These are phyloP conservation scores for Saturnispora silvae DNA, from an alignment of 805 yeast species.

Conservation along the genomic window DNA sequence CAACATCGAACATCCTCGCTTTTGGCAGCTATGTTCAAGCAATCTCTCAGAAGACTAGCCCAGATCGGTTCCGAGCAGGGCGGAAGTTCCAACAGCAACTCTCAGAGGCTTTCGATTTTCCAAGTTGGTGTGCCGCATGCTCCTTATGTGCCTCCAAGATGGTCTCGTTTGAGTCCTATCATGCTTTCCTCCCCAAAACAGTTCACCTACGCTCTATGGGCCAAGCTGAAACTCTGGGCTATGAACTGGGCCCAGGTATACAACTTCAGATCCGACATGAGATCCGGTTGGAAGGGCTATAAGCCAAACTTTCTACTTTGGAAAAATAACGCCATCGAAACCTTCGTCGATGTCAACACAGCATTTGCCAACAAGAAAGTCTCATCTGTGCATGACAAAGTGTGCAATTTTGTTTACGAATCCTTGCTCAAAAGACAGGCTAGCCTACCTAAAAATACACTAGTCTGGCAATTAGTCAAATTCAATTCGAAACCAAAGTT, in stretches of 20 bases:
- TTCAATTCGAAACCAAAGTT: constrained; percentile 66
- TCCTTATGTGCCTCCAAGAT: constrained; percentile 42
- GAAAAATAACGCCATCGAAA: constrained; percentile 78
- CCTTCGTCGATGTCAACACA: constrained; percentile 66
- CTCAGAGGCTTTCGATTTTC: constrained; percentile 24
- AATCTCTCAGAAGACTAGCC: constrained; percentile 2
- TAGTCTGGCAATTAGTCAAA: constrained; percentile 70
- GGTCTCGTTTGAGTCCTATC: constrained; percentile 32
- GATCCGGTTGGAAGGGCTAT: constrained; percentile 24
- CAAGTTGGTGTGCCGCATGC: constrained; percentile 28
- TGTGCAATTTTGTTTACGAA: constrained; percentile 55
- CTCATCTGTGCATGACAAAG: constrained; percentile 31
- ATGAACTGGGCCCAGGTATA: constrained; percentile 49
- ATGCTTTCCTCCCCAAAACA: constrained; percentile 2
- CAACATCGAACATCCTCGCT: background rate
- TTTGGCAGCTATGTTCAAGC: constrained; percentile 5
- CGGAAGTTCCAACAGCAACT: constrained; percentile 5
- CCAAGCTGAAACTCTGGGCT: constrained; percentile 58
- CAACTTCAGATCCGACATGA: constrained; percentile 29
- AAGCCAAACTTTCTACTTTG: constrained; percentile 64
- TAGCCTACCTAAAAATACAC: constrained; percentile 45
- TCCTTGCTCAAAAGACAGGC: constrained; percentile 43
- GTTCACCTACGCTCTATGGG: constrained; percentile 31
- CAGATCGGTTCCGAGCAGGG: constrained; percentile 9
- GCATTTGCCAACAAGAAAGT: constrained; percentile 61